These are phyloP conservation scores for Solanum piurae DNA, from an alignment of 257 asterid species.

Conservation along the genomic window DNA sequence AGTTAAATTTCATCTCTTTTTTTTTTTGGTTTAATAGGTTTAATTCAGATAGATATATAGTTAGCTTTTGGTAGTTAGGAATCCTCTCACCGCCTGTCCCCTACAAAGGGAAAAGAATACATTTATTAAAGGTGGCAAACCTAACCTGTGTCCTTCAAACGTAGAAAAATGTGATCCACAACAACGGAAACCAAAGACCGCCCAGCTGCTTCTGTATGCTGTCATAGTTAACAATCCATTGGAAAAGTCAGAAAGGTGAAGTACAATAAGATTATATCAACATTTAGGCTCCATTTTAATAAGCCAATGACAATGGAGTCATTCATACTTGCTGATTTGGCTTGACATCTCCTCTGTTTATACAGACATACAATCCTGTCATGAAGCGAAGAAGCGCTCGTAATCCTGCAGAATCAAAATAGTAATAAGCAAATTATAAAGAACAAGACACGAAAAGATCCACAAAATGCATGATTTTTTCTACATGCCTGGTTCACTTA, in stretches of 20 bases:
- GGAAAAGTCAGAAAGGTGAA: not conserved
- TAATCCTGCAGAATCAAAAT: constrained; percentile 42
- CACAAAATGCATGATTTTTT: constrained; percentile 1
- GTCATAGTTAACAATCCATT: constrained; percentile 6
- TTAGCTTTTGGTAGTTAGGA: not conserved
- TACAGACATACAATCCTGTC: constrained; percentile 80
- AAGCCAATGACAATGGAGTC: not conserved
- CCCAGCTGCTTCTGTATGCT: constrained; percentile 94
- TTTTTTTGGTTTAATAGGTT: not conserved
- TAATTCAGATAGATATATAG: not conserved
- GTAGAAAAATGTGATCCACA: constrained; percentile 91
- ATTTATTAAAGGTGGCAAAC: constrained; percentile 9
- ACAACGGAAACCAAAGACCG: constrained; percentile 73
- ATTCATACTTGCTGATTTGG: constrained; percentile 62
- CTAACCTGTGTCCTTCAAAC: constrained; percentile 93
- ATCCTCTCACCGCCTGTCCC: not conserved
- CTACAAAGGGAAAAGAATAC: not conserved
- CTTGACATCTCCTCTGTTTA: constrained; percentile 90
- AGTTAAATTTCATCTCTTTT: not conserved
- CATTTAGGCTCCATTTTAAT: not conserved
- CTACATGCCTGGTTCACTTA: constrained; percentile 96
- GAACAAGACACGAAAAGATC: not conserved
- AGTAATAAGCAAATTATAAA: constrained; percentile 1
- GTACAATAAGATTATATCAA: not conserved
- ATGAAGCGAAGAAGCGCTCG: constrained; percentile 98